Conservation (phyloP, 352 stramenopile genomes). For the Aphanomyces astaci region DNA sequence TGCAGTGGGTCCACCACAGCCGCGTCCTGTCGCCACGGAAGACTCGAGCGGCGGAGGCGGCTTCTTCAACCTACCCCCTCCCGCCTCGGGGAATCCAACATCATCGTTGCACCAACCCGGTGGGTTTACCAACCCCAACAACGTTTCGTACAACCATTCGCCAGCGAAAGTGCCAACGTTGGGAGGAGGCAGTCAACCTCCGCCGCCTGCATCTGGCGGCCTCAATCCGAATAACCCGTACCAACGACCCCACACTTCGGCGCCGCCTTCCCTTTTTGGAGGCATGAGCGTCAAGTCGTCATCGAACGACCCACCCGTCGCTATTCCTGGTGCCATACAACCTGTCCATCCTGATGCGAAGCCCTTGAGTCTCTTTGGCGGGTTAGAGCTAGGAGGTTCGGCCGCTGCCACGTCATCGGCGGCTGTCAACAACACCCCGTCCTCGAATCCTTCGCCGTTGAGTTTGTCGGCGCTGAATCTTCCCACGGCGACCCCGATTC, state of each 20-base stretch:
- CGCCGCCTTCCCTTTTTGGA: slow-evolving; percentile 20
- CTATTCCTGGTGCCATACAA: background rate
- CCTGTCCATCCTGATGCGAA: background rate
- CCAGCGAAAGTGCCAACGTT: background rate
- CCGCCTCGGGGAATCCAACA: slow-evolving; percentile 25
- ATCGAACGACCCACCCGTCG: background rate
- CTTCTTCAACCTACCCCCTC: slow-evolving; percentile 81
- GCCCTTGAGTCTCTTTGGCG: slow-evolving; percentile 13
- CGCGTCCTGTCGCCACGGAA: slow-evolving; percentile 23
- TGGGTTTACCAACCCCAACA: slow-evolving; percentile 8
- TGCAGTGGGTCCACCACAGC: background rate
- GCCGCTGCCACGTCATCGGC: background rate
- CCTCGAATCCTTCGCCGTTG: slow-evolving; percentile 1
- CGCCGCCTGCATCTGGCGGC: background rate
- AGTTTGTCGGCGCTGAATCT: slow-evolving; percentile 9
- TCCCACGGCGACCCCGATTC: background rate
- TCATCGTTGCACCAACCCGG: slow-evolving; percentile 29
- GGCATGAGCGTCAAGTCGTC: slow-evolving; percentile 21
- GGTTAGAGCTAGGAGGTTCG: slow-evolving; percentile 17
- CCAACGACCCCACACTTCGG: background rate
- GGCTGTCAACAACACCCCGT: background rate
- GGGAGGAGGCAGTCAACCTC: background rate
- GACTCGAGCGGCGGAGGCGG: slow-evolving; percentile 46
- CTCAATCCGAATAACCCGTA: slow-evolving; percentile 7
- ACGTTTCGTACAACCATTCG: slow-evolving; percentile 13